phyloP scores from a whole-genome alignment of 1,284 basidiomycete genomes.

The Rhodotorula mucilaginosa region DNA sequence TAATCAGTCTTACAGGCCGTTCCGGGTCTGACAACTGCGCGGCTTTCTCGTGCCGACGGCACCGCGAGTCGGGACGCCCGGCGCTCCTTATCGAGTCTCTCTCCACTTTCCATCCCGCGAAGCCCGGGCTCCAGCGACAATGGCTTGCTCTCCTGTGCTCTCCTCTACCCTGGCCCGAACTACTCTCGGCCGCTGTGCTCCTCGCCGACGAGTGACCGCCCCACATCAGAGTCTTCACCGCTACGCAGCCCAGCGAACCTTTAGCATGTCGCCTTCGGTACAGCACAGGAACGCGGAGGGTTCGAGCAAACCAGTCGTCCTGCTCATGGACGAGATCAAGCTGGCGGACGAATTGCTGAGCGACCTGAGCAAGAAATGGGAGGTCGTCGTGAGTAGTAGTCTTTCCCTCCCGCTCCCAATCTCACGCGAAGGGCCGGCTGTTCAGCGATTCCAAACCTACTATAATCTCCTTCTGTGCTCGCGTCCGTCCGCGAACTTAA shows the following conservation, averaged over 20 bases:
- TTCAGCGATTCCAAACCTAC: too few species aligned
- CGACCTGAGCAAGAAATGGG: constrained; percentile 63
- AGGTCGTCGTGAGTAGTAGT: constrained; percentile 63
- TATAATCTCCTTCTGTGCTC: too few species aligned
- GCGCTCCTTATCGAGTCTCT: too few species aligned
- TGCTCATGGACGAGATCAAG: constrained; percentile 19
- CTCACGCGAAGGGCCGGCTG: too few species aligned
- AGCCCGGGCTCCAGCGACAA: too few species aligned
- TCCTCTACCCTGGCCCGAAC: background rate
- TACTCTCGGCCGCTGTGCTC: background rate
- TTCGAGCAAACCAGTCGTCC: background rate
- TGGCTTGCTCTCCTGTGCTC: background rate
- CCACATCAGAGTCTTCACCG: background rate
- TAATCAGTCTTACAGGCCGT: too few species aligned
- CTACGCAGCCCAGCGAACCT: background rate
- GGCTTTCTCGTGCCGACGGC: background rate
- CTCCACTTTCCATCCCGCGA: too few species aligned
- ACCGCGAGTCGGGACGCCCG: background rate
- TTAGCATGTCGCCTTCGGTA: background rate
- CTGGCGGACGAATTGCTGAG: constrained; percentile 47
- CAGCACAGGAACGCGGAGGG: background rate
- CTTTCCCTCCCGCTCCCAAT: too few species aligned
- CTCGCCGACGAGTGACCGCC: too few species aligned
- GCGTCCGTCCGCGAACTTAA: too few species aligned
- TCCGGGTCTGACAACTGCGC: too few species aligned